Evolutionary conservation across 257 asterid genomes (phyloP), one percentile per base, ranked within the genome.

Genomic region (Osmanthus fragrans): DNA sequence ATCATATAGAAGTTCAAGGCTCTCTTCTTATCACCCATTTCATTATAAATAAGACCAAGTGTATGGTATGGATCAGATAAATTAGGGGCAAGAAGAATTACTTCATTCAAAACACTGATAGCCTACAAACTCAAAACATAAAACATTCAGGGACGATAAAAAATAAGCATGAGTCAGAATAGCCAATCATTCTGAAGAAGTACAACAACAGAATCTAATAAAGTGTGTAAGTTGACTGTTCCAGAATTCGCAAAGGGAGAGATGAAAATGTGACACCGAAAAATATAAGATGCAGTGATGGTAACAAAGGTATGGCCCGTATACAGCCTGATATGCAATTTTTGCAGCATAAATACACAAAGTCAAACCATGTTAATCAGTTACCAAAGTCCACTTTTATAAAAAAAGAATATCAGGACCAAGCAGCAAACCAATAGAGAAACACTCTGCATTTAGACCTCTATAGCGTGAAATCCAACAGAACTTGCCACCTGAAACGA

Each of bases 51-150:
- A 29, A 90, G 90, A 63, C 94, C 98, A 70, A 94, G 97, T 58
- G 90, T 89, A 78, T 87, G 97, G 80, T 90, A 90, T 51, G 98
- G 88, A 83, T 87, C 97, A 34, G 93, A 81, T 25, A 90, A 80
- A 83, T 94, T 90, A 42, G 98, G 97, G 56, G 97, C 90, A 73
- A 90, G 87, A 45, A 86, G 97, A 82, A 94, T 88, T 68, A 92
- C 96, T 88, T 92, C 92, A 27, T 74, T 82, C 85, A 90, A 76
- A 82, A 89, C 70, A 36, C 70, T 47, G 70, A 90, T 88, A 77
- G 97, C 98, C 98, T 94, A 79, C 82, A 86, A 65, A 76, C 67
- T 75, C 79, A 72, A 85, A 49, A 63, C 74, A 73, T 58, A 73
- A 36, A 64, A 56, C 54, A 64, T 71, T 83, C 37, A 77, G 67